Percentiles rank a stretch among this genome's conserved stretches.
These are phyloP conservation scores for Gynochthodes officinalis DNA, from an alignment of 257 asterid species.

Conservation along the genomic window DNA sequence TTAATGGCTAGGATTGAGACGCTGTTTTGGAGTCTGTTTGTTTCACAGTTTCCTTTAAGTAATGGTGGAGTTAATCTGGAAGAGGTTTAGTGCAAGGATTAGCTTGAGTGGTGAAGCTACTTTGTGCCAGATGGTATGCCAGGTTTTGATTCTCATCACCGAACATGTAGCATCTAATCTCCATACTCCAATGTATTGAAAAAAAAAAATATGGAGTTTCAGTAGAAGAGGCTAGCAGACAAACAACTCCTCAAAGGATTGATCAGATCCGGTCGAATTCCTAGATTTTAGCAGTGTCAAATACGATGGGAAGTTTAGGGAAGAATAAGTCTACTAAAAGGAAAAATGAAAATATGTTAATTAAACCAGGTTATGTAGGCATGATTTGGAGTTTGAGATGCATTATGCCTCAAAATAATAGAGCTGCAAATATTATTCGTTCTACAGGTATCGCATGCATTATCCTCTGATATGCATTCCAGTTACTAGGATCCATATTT, in stretches of 20 bases:
- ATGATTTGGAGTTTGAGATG: neutral
- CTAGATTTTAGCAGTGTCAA: neutral
- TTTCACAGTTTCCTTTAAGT: neutral
- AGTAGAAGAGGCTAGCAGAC: neutral
- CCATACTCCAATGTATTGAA: too few species aligned
- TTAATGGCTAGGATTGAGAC: neutral
- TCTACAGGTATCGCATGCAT: neutral
- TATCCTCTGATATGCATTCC: neutral
- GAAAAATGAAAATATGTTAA: neutral
- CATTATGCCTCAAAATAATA: neutral
- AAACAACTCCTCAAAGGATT: neutral
- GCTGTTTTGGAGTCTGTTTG: neutral
- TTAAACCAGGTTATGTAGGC: neutral
- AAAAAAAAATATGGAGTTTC: neutral
- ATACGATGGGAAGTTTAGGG: neutral
- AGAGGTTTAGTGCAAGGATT: too few species aligned
- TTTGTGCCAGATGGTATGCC: too few species aligned
- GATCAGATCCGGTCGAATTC: neutral
- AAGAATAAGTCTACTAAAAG: neutral
- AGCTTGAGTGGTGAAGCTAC: too few species aligned
- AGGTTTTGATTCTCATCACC: too few species aligned
- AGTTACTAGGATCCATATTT: neutral
- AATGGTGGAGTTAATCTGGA: too few species aligned
- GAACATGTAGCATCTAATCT: too few species aligned
- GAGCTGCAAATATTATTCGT: neutral